Base-by-base conservation (phyloP, 495 filamentous ascomycete genomes). In the Letharia columbiana region DNA sequence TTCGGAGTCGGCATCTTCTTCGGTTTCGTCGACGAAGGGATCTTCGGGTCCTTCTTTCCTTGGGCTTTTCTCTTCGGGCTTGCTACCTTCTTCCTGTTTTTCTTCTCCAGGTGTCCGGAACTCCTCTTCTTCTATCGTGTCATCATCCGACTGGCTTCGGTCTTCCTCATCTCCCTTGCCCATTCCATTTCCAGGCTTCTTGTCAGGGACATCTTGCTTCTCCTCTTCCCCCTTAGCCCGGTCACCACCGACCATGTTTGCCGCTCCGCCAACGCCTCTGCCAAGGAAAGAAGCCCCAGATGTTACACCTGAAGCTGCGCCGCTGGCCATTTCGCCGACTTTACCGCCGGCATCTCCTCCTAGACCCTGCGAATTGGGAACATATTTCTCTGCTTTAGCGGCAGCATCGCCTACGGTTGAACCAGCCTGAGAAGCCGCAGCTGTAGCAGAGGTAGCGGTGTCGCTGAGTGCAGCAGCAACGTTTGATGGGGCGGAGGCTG, bases 301-400 rank as follows among this genome's bases (percentile, higher is more conserved):
- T 1, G 40, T 44, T 49, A 49, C 60, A n/a, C 60, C 60, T 6
- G 60, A 61, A 44, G 60, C 60, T 44, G 37, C 60, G 2, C 60
- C 60, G n/a, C 60, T 49, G 44, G 60, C 60, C 60, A 61, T 44
- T 9, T 61, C 60, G 39, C 60, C 20, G 5, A 40, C 39, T 15
- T 61, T 61, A n/a, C 44, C 60, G 7, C 60, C 60, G 15, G 60
- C 60, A 35, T 61, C 60, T 31, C 60, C 60, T 31, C 60, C 60
- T 17, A 61, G 13, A 44, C 60, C 60, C 40, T 49, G 40, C 6
- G 44, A 44, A 13, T 61, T 61, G 60, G 60, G 60, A 18, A n/a
- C 31, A 10, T 61, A 61, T 37, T 61, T 61, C 39, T 61, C 39
- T 41, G 39, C 39, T 44, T 39, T 39, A 44, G 40, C 28, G 2